phyloP scores from a whole-genome alignment of 2,329 filamentous ascomycete genomes.

The Exutisphaerella laricina region DNA sequence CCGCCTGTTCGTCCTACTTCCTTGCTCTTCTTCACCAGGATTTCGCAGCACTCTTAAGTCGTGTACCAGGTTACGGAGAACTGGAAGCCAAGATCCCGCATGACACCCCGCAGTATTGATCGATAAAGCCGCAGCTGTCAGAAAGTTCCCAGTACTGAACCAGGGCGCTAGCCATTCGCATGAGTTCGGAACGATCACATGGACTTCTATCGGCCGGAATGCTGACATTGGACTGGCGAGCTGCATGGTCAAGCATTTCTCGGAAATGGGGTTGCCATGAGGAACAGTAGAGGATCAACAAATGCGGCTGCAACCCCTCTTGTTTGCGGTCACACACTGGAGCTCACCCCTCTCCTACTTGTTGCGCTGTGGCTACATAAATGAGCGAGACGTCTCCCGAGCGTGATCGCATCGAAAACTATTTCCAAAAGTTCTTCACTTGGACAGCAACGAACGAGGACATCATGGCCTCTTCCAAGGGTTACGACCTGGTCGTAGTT shows the following conservation, averaged over 20 bases:
- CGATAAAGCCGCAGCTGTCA: constrained; percentile 2
- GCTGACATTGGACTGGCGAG: constrained; percentile 1
- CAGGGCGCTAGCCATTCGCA: background rate
- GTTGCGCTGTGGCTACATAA: too few species aligned
- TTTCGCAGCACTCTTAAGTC: background rate
- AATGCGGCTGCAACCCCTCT: constrained; percentile 14
- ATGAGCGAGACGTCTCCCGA: background rate
- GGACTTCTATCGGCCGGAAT: background rate
- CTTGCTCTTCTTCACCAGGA: background rate
- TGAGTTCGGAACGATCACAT: constrained; percentile 4
- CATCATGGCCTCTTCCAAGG: constrained; percentile 27
- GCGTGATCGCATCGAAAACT: background rate
- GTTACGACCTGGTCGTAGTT: constrained; percentile 39
- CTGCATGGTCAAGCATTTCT: constrained; percentile 1
- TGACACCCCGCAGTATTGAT: constrained; percentile 3
- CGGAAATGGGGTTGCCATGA: constrained; percentile 8
- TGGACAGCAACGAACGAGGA: background rate
- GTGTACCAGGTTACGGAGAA: constrained; percentile 12
- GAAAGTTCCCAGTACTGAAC: background rate
- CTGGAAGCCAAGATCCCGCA: constrained; percentile 9
- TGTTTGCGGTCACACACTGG: constrained; percentile 5
- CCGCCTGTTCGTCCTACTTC: background rate
- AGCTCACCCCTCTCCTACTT: constrained; percentile 3
- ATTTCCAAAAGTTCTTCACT: constrained; percentile 4
- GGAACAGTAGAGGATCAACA: constrained; percentile 14